Evolutionary conservation across 352 stramenopile species (phyloP), one percentile per base, ranked within the genome.

Genomic region (Globisporangium canariense): DNA sequence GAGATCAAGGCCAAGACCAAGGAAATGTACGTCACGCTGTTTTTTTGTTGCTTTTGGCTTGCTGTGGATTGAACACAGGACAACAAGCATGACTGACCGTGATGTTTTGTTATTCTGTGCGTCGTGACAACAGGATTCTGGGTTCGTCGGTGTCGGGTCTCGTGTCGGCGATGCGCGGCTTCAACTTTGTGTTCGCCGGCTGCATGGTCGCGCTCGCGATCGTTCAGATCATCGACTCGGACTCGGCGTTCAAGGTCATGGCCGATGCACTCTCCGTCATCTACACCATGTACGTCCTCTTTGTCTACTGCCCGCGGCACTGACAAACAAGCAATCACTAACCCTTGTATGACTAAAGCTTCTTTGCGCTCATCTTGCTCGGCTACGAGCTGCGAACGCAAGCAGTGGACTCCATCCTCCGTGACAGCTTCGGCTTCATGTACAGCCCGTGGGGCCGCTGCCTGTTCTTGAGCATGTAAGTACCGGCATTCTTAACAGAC

Each of bases 401-500:
- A 53, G 71, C 70, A 58, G 75, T 93, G 40, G 86, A 95, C 65
- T 66, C 78, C 36, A 68, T 90, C 30, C 66, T 95, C 49, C 86
- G 86, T 54, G 78, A 79, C 41, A 91, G 82, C 76, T 95, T 92
- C 46, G 86, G 86, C 34, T 95, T 95, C 79, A 93, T 95, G 83
- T 95, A 95, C 78, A 95, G 82, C 56, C 85, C 86, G 7, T 95
- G 85, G 84, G 86, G 86, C 11, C 84, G 86, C 55, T 95, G 86
- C 68, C 75, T 95, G 16, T 95, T 95, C 67, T 51, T 95, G 62
- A 85, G 77, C 81, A 95, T 95, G 86, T 93, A 75, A 62, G 78
- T 78, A 20, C 10, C 25, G 25, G 25, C 25, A 28, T 28, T 58
- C 7, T 49, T 52, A n/a, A 13, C 32, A 34, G 52, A n/a, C 38